These are phyloP conservation scores for Tricholoma flavovirens DNA, from an alignment of 768 basidiomycete genomes.

Conservation along the genomic window DNA sequence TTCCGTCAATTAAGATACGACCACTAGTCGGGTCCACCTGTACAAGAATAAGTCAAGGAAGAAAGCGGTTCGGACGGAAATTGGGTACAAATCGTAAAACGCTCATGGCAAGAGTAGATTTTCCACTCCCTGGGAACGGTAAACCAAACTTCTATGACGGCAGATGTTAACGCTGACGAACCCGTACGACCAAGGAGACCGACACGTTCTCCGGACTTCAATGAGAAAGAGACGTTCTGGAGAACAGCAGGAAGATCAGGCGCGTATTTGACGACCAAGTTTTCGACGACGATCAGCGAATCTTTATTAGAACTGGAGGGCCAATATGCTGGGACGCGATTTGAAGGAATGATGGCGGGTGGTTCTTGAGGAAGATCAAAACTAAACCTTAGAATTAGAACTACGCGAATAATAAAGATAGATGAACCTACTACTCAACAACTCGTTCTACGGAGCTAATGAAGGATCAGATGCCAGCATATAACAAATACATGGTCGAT, in stretches of 20 bases:
- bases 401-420: not conserved
- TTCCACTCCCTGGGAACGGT: constrained; percentile 53
- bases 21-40: constrained; percentile 76
- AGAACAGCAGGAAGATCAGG: constrained; percentile 80
- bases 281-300: constrained; percentile 59
- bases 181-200: constrained; percentile 82
- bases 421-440: constrained; percentile 60
- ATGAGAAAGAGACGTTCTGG: constrained; percentile 64
- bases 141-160: too few species aligned
- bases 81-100: constrained; percentile 68
- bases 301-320: constrained; percentile 64
- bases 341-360: constrained; percentile 63
- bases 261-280: constrained; percentile 76
- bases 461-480: not conserved
- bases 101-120: constrained; percentile 83
- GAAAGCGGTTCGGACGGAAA: not conserved
- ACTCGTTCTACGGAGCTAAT: constrained; percentile 82
- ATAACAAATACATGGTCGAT: constrained; percentile 17
- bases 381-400: constrained; percentile 15
- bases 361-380: constrained; percentile 84
- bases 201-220: constrained; percentile 68
- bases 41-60: not conserved
- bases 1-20: constrained; percentile 76
- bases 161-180: constrained; percentile 12
- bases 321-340: constrained; percentile 88